Conservation (phyloP, 2,329 filamentous ascomycete species). For the Verticillium longisporum region DNA sequence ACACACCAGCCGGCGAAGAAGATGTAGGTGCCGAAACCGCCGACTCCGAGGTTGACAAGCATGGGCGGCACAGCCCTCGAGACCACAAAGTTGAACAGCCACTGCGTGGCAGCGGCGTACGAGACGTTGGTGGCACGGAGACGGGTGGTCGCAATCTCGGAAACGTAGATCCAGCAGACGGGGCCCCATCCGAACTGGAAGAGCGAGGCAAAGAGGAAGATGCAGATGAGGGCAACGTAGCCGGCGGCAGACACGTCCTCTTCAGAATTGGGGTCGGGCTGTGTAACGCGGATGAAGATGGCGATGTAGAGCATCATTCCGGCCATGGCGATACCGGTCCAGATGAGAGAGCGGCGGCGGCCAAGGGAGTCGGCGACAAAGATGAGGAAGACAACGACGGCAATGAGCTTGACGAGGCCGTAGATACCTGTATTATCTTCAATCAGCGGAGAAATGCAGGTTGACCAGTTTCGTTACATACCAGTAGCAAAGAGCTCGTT, state of each 20-base stretch:
- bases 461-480: too few relatives aligned
- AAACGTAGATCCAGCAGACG: constrained; percentile 36
- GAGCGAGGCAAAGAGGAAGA: constrained; percentile 51
- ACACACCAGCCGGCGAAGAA: constrained; percentile 32
- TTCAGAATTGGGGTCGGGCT: constrained; percentile 33
- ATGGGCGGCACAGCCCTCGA: constrained; percentile 57
- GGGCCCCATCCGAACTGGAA: constrained; percentile 33
- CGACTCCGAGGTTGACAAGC: constrained; percentile 41
- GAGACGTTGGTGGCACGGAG: constrained; percentile 44
- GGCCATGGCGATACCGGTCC: constrained; percentile 22
- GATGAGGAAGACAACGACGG: constrained; percentile 20
- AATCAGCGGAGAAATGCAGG: too few relatives aligned
- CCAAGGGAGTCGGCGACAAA: constrained; percentile 41
- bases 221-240: constrained; percentile 59
- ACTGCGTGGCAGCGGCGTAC: constrained; percentile 54
- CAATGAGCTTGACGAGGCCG: constrained; percentile 19
- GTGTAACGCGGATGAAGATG: constrained; percentile 53
- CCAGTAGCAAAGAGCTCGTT: constrained; percentile 22
- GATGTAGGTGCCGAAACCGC: constrained; percentile 35
- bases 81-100: constrained; percentile 61
- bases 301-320: constrained; percentile 36
- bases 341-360: constrained; percentile 41
- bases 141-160: constrained; percentile 45
- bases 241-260: constrained; percentile 32
- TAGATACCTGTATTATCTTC: constrained; percentile 10